Base-by-base conservation (phyloP, 1,284 basidiomycete genomes). In the Porodaedalea pini region DNA sequence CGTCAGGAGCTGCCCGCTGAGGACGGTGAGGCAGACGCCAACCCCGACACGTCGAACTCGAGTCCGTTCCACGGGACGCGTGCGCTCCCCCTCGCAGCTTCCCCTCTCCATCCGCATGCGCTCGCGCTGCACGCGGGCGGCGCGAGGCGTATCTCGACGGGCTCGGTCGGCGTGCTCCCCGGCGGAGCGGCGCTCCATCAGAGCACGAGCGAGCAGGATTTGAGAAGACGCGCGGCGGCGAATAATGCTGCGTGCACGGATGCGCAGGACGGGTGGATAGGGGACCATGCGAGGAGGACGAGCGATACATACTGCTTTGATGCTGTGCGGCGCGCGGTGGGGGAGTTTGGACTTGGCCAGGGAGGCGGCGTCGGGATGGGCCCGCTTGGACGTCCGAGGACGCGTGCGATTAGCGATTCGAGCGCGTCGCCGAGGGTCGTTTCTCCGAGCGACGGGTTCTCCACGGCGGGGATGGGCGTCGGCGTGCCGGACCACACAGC, bases 401-500 rank as follows among this genome's bases (percentile, higher is more conserved):
- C 55, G 15, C 58, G 58, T n/a, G 58, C 58, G 21, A 59, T 59
- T 17, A 59, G 58, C 49, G 58, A 59, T 17, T 56, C 53, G 13
- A 51, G 47, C 23, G 58, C 58, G n/a, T 56, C 54, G 7, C 58
- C 58, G 32, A 39, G 53, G 7, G 54, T 59, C 21, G 40, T 59
- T 17, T 52, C 54, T 10, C 57, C 57, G 2, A 44, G 49, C 27
- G 56, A 43, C 6, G 56, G 45, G 2, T 50, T 41, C 43, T 36
- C 54, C 8, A 43, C 48, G 2, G 40, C 39, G 1, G 45, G 45
- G n/a, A 34, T 37, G 44, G 36, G 40, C 23, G 54, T 39, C 19
- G 34, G 25, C 25, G 7, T 31, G 34, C 36, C 48, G 13, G 44
- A n/a, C 10, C 49, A 39, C 29, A 15, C 11, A n/a, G 4, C 47